Evolutionary conservation across 306 rosid species (phyloP).

Genomic region (Mucuna pruriens): DNA sequence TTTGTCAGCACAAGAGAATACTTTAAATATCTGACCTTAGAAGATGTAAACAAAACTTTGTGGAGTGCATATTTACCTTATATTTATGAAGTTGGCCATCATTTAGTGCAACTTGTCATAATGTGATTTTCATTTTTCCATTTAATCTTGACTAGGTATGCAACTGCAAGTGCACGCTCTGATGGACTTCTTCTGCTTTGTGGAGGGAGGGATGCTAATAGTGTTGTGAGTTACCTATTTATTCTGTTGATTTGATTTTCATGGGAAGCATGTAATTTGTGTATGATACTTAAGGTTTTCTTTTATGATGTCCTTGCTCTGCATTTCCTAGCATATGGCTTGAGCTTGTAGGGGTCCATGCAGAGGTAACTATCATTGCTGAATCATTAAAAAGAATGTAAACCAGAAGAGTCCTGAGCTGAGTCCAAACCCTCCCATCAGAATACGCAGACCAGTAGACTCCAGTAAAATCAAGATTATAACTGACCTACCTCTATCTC

Average conservation of each 20-base stretch:
- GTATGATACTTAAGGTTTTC: conserved; percentile 2
- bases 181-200: conserved; percentile 99
- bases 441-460: not conserved
- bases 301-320: conserved; percentile 3
- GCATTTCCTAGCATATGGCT: not conserved
- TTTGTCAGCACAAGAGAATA: conserved; percentile 2
- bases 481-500: not conserved
- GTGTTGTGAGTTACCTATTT: conserved; percentile 74
- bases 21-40: not conserved
- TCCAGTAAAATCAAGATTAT: not conserved
- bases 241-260: conserved; percentile 37
- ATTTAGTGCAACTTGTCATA: conserved; percentile 21
- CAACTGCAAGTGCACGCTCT: conserved; percentile 99
- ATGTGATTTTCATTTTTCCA: conserved; percentile 22
- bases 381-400: not conserved
- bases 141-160: conserved; percentile 70
- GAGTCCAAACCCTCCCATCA: not conserved
- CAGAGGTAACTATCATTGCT: conserved; percentile 1
- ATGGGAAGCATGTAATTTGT: conserved; percentile 34
- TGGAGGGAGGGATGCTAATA: conserved; percentile 97
- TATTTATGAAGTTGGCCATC: conserved; percentile 31
- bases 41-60: conserved; percentile 14
- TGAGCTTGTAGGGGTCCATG: not conserved
- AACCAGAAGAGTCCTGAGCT: not conserved
- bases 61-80: conserved; percentile 2